Base-by-base conservation (phyloP, 441 rosid species). In the Mallotus repandus region DNA sequence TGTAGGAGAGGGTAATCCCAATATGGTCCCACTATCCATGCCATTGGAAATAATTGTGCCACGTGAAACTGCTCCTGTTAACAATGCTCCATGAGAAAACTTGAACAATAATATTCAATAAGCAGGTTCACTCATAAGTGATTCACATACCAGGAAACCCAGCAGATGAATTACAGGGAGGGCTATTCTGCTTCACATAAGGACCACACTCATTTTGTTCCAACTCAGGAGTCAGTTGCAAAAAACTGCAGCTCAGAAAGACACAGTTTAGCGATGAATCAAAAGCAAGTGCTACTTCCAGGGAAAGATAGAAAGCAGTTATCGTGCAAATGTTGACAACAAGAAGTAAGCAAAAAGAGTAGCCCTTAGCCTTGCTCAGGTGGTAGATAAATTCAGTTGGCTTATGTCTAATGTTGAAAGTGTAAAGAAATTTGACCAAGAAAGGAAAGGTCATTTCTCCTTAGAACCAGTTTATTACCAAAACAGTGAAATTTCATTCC, bases 81-180 rank as follows among this genome's bases (percentile, higher is more conserved):
- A 68, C 54, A 74, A 69, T 54, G 76, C 73, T 81, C 68, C 55
- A 53, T 73, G 59, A 78, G 78, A 67, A 66, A 68, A 76, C 43
- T 56, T 13, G 69, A 52, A 70, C 54, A 62, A 70, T 61, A 38
- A 60, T 54, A 73, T 43, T 35, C 59, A 79, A 68, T 48, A 72
- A 19, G 52, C 50, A 22, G 25, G 69, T 55, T 66, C 66, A 63
- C 76, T 46, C 18, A 38, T 62, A 19, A 29, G 66, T 11, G 74
- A 77, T 58, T 60, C 77, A 50, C 81, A 58, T 84, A 89, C 94
- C 86, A 58, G 86, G 72, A 71, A 80, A 55, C 59, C 80, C 84
- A 45, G 65, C 67, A 22, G 68, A 70, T 61, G 75, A 72, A 72
- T 84, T 79, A 67, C 61, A 78, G 75, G 83, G 66, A 67, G 83